phyloP scores from a whole-genome alignment of 345 rosid species.

The Pelargonium nanum region DNA sequence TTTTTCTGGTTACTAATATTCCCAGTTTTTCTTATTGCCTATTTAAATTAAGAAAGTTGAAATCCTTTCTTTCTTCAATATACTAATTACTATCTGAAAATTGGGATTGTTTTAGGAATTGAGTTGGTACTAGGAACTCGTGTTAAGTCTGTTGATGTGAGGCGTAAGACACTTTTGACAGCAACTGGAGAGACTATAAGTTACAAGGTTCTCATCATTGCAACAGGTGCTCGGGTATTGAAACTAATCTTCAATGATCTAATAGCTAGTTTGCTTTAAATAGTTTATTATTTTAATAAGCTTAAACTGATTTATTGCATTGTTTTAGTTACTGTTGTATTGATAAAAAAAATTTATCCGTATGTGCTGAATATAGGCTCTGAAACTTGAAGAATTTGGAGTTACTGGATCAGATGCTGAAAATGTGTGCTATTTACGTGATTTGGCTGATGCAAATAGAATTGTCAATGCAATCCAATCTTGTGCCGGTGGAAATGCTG shows the following conservation, averaged over 20 bases:
- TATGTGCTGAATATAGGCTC: conserved; percentile 35
- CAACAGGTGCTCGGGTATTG: conserved; percentile 99
- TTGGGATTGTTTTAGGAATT: conserved; percentile 44
- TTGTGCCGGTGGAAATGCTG: conserved; percentile 63
- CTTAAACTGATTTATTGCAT: too few species aligned
- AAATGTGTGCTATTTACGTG: conserved; percentile 84
- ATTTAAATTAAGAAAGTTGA: neutral
- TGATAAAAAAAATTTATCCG: conserved; percentile 1
- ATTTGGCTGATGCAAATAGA: conserved; percentile 78
- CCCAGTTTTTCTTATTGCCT: neutral
- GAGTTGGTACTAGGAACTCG: conserved; percentile 89
- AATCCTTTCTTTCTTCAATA: conserved; percentile 4
- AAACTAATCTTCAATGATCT: conserved; percentile 20
- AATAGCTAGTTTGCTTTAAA: neutral
- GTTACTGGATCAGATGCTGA: conserved; percentile 73
- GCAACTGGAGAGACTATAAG: conserved; percentile 91
- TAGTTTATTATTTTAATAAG: too few species aligned
- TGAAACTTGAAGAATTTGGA: conserved; percentile 98
- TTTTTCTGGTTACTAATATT: too few species aligned
- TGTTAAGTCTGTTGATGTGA: conserved; percentile 82
- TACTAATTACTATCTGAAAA: neutral
- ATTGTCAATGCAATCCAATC: conserved; percentile 57
- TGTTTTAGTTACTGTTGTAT: too few species aligned
- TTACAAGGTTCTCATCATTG: conserved; percentile 77
- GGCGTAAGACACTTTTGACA: conserved; percentile 75